Conservation (phyloP, 176 grass and related monocot genomes). For the Lolium perenne region DNA sequence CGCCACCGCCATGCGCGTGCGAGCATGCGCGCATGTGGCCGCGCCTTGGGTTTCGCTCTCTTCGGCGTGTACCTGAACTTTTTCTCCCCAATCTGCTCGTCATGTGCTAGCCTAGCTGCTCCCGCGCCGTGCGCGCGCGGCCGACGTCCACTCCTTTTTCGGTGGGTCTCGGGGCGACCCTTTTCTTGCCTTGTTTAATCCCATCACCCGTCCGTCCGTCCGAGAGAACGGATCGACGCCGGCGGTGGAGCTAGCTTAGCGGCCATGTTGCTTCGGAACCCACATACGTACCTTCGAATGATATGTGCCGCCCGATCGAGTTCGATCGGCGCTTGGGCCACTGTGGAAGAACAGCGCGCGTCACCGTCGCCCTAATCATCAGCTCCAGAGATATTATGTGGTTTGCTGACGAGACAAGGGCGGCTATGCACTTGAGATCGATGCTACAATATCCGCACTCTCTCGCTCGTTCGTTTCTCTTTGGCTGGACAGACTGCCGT, state of each 20-base stretch:
- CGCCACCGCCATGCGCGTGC: neutral
- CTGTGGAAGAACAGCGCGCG: slow-evolving; percentile 34
- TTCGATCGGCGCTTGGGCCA: neutral
- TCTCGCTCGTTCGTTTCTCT: slow-evolving; percentile 21
- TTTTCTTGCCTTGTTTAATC: slow-evolving; percentile 55
- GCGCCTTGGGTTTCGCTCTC: slow-evolving; percentile 29
- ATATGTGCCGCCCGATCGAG: neutral
- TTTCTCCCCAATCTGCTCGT: slow-evolving; percentile 32
- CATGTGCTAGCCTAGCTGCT: slow-evolving; percentile 27
- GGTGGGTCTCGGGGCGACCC: neutral
- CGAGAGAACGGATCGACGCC: slow-evolving; percentile 5
- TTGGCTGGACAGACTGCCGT: neutral
- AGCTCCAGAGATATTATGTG: neutral
- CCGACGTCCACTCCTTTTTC: slow-evolving; percentile 45
- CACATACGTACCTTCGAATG: neutral
- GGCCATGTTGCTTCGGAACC: slow-evolving; percentile 4
- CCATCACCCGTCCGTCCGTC: neutral
- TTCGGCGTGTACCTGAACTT: neutral
- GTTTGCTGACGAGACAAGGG: neutral
- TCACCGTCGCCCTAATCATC: slow-evolving; percentile 46
- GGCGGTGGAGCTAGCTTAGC: neutral
- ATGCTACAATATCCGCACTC: slow-evolving; percentile 41
- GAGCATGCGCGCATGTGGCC: slow-evolving; percentile 27
- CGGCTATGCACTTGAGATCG: slow-evolving; percentile 15
- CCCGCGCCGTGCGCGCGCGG: neutral